Percentiles rank a stretch among this genome's conserved stretches.
Evolutionary conservation across 2,329 filamentous ascomycete genomes (phyloP).

Genomic region (Monosporascus ibericus): DNA sequence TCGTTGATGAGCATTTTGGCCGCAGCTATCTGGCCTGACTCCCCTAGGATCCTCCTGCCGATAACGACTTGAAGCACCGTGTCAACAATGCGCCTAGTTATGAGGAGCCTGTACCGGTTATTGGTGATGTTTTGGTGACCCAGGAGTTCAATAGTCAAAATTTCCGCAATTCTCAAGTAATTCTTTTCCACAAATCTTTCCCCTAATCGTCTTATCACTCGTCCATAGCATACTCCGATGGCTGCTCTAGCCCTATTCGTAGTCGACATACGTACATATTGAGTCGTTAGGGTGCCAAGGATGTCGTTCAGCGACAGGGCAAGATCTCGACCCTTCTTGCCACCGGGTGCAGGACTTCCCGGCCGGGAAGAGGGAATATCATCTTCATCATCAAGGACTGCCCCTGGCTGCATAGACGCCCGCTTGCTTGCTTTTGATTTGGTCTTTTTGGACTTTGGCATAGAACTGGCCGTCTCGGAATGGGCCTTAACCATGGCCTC

Average conservation of each 20-base stretch:
- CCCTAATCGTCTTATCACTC: conserved; percentile 70
- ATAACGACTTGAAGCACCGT: conserved; percentile 80
- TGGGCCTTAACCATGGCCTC: conserved; percentile 78
- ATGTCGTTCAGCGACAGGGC: conserved; percentile 72
- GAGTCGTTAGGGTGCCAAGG: conserved; percentile 68
- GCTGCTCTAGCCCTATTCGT: conserved; percentile 76
- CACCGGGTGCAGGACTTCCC: conserved; percentile 61
- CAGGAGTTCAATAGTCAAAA: conserved; percentile 74
- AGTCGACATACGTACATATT: conserved; percentile 74
- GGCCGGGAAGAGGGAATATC: conserved; percentile 51
- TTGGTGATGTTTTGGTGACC: conserved; percentile 69
- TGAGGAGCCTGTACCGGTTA: conserved; percentile 82
- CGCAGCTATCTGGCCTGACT: conserved; percentile 80
- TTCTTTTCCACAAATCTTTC: conserved; percentile 77
- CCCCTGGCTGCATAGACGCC: conserved; percentile 53
- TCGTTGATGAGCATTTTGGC: conserved; percentile 79
- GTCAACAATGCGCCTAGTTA: conserved; percentile 77
- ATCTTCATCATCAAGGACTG: conserved; percentile 69
- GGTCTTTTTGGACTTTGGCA: conserved; percentile 57
- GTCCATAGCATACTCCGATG: conserved; percentile 81
- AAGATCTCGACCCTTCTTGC: conserved; percentile 66
- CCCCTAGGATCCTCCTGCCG: conserved; percentile 74
- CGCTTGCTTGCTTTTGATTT: conserved; percentile 55
- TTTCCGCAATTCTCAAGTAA: conserved; percentile 75
- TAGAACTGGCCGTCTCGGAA: conserved; percentile 49